Evolutionary conservation across 192 early-diverging fungal species (phyloP), one percentile per base, ranked within the genome.

Genomic region (Coemansia brasiliensis): DNA sequence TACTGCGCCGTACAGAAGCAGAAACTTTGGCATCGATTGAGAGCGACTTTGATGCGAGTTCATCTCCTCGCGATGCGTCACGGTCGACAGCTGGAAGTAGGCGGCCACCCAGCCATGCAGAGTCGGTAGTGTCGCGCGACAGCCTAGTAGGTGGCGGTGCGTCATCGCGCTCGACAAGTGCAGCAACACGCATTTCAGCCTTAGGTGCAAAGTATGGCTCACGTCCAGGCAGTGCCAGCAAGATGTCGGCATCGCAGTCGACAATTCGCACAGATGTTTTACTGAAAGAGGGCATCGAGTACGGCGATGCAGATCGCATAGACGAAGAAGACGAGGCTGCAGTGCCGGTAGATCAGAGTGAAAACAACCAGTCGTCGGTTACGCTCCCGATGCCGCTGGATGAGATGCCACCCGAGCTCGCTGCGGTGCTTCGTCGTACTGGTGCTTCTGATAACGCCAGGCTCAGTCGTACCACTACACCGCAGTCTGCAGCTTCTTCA

Each of bases 61-160:
- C 52, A 2, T 49, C 49, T 16, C 20, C 35, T 3, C 52, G 32
- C 41, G 29, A 24, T 35, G 20, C 52, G 35, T 17, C 35, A 25
- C 39, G 39, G 17, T 49, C 29, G 18, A 29, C 26, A 16, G 49
- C 49, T 10, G 27, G 49, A 8, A 26, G n/a, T n/a, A 8, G 24
- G 18, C 49, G 49, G 11, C 49, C 46, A 15, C 20, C 46, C 46
- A 56, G 46, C 52, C 63, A 66, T 26, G 39, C 55, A 13, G 74
- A 63, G 46, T 71, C 69, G 12, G 56, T 55, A 7, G 40, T 42
- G 9, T 79, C 75, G 56, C 67, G 59, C 41, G 58, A 67, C 59
- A 72, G 69, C 26, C 55, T 79, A 17, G 69, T 79, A 3, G 75
- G 75, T 15, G 75, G 75, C 17, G 75, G 75, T 5, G 75, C 65